Base-by-base conservation (phyloP, 2,329 filamentous ascomycete genomes). In the Kalaharituber pfeilii region DNA sequence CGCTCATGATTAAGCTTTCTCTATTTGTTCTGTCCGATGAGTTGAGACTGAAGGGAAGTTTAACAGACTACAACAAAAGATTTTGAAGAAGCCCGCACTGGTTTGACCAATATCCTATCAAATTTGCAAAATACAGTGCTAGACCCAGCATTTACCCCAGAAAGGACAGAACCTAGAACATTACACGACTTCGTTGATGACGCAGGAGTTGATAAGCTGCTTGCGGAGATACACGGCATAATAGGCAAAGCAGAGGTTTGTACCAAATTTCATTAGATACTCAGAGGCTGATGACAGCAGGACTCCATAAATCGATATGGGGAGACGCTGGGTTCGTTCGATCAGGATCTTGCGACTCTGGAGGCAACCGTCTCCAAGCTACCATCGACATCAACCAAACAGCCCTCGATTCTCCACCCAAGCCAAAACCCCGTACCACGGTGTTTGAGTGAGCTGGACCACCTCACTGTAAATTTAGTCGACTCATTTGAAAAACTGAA, bases 161-260 rank as follows among this genome's bases (percentile, higher is more conserved):
- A 65, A 24, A 67, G 67, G 4, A 69, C 71, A 59, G 65, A 67
- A n/a, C 69, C 72, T 44, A 77, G 76, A 64, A 76, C 73, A 13
- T 69, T 83, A 33, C 76, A 77, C 66, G 79, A 82, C 64, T 82
- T 82, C 67, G 78, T 83, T 59, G 78, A 82, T 61, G 78, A 79
- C 61, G 69, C 73, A 26, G 75, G 74, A 4, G 75, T 82, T 50
- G 74, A 77, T 51, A 73, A 75, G 52, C 68, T 20, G 15, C 24
- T 20, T 13, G 24, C 15, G 11, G 42, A 47, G 42, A 22, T 47
- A 47, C 42, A 47, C 62, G 69, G 68, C 49, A 75, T 77, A 51
- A 81, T 82, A 57, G 79, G 82, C 53, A 59, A 62, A 54, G 61
- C 63, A 26, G 61, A 64, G 57, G 62, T 64, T 58, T 53, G 56